These are phyloP conservation scores for Glycine soja DNA, from an alignment of 306 rosid genomes.

Conservation along the genomic window DNA sequence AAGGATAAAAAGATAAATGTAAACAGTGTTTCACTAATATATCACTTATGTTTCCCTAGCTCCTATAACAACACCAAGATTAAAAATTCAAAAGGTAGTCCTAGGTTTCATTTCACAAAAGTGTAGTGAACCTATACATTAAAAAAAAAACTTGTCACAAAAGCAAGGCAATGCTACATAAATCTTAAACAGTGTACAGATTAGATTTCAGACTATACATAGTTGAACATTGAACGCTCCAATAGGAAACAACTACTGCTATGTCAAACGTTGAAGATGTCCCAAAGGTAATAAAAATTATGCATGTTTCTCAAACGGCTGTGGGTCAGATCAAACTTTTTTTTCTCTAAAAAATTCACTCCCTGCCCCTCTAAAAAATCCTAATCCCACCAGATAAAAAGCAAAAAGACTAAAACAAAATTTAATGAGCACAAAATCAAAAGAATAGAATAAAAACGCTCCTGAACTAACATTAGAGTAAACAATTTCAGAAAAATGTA, in stretches of 20 bases:
- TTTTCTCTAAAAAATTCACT: not conserved
- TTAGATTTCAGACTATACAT: no score
- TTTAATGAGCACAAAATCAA: not conserved
- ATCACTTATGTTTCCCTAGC: slow-evolving; percentile 85
- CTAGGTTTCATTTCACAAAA: slow-evolving; percentile 72
- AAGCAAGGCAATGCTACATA: no score
- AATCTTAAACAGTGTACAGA: no score
- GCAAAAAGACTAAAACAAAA: slow-evolving; percentile 6
- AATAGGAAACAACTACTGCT: not conserved
- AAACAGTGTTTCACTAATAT: slow-evolving; percentile 92
- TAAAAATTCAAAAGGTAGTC: slow-evolving; percentile 50
- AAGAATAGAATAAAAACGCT: not conserved
- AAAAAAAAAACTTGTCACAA: no score
- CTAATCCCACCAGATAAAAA: not conserved
- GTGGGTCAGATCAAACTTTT: slow-evolving; percentile 21
- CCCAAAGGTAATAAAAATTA: not conserved
- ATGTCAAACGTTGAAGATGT: slow-evolving; percentile 2
- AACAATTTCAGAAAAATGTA: slow-evolving; percentile 29
- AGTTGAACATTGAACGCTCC: slow-evolving; percentile 1
- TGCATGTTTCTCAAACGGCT: slow-evolving; percentile 12
- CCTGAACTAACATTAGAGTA: not conserved
- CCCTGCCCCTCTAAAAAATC: not conserved
- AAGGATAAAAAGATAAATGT: slow-evolving; percentile 78
- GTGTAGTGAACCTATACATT: slow-evolving; percentile 76
- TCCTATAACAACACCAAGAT: slow-evolving; percentile 61